A percentile compares a stretch with the other conserved stretches of the same genome.
Evolutionary conservation across 805 yeast genomes (phyloP).

Genomic region (Saccharomycopsis sp.): DNA sequence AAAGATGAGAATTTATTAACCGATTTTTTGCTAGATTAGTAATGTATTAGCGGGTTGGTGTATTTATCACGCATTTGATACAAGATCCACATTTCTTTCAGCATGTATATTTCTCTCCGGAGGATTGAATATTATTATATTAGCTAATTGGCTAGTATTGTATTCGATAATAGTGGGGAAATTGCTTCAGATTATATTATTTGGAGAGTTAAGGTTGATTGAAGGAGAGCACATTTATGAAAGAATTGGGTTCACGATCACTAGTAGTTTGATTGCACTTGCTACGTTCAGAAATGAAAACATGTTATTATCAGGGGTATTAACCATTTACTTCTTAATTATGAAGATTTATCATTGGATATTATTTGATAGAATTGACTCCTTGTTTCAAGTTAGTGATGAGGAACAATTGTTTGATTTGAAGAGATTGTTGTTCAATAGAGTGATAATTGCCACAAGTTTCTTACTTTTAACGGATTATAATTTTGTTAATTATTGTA

Average conservation of each 20-base stretch:
- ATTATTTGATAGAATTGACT: slow-evolving; percentile 45
- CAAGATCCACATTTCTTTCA: slow-evolving; percentile 30
- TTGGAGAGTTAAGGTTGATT: slow-evolving; percentile 67
- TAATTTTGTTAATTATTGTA: slow-evolving; percentile 23
- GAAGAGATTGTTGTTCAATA: slow-evolving; percentile 21
- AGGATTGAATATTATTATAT: slow-evolving; percentile 38
- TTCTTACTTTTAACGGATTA: slow-evolving; percentile 37
- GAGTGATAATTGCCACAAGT: slow-evolving; percentile 4
- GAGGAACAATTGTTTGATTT: slow-evolving; percentile 22
- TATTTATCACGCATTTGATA: slow-evolving; percentile 24
- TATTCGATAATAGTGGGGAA: slow-evolving; percentile 37
- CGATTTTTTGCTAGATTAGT: too few species aligned
- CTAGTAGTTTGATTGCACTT: slow-evolving; percentile 53
- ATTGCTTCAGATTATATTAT: slow-evolving; percentile 44
- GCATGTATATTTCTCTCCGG: slow-evolving; percentile 45
- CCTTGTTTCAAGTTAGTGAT: slow-evolving; percentile 28
- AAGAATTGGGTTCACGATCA: slow-evolving; percentile 55
- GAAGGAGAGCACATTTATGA: slow-evolving; percentile 73
- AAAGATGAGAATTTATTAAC: too few species aligned
- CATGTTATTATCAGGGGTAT: slow-evolving; percentile 36
- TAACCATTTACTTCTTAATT: slow-evolving; percentile 37
- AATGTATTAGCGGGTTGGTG: slow-evolving; percentile 30
- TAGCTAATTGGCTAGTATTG: slow-evolving; percentile 40
- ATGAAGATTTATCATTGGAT: slow-evolving; percentile 76
- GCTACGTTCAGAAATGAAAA: slow-evolving; percentile 46